Evolutionary conservation across 768 basidiomycete genomes (phyloP).

Genomic region (Tulasnella sp.): DNA sequence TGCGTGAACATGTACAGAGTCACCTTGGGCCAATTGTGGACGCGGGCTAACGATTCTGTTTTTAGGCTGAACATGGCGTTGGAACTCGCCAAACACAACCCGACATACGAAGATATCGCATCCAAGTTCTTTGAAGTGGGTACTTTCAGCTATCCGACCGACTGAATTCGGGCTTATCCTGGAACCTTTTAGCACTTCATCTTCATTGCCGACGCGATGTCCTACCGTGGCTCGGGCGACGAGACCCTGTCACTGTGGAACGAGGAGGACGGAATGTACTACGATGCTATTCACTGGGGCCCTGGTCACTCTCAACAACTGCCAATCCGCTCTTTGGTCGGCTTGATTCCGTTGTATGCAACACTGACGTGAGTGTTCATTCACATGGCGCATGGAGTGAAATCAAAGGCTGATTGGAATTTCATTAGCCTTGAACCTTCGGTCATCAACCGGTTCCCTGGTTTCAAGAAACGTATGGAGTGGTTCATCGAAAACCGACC

Average conservation of each 20-base stretch:
- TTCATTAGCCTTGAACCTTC: constrained; percentile 68
- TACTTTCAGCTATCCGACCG: not conserved
- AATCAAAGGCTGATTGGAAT: not conserved
- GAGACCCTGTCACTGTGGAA: constrained; percentile 88
- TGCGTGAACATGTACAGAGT: constrained; percentile 84
- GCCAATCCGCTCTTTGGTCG: constrained; percentile 91
- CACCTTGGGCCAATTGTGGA: not conserved
- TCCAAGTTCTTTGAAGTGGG: constrained; percentile 92
- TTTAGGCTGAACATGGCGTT: constrained; percentile 92
- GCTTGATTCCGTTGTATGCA: constrained; percentile 96
- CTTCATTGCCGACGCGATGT: constrained; percentile 99
- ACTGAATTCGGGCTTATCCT: constrained; percentile 1
- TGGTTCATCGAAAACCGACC: constrained; percentile 98
- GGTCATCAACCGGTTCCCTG: constrained; percentile 87
- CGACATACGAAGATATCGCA: constrained; percentile 98
- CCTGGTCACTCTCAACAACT: constrained; percentile 83
- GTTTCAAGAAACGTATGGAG: constrained; percentile 98
- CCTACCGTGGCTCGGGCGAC: constrained; percentile 72
- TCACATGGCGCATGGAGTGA: not conserved
- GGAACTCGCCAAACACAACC: constrained; percentile 96
- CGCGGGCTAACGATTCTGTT: not conserved
- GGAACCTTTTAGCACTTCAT: constrained; percentile 79
- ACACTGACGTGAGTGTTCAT: constrained; percentile 62
- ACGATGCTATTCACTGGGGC: constrained; percentile 92
- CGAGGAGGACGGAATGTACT: constrained; percentile 97